A percentile compares a stretch with the other conserved stretches of the same genome.
Evolutionary conservation across 306 rosid genomes (phyloP).

Genomic region (Vicia faba): DNA sequence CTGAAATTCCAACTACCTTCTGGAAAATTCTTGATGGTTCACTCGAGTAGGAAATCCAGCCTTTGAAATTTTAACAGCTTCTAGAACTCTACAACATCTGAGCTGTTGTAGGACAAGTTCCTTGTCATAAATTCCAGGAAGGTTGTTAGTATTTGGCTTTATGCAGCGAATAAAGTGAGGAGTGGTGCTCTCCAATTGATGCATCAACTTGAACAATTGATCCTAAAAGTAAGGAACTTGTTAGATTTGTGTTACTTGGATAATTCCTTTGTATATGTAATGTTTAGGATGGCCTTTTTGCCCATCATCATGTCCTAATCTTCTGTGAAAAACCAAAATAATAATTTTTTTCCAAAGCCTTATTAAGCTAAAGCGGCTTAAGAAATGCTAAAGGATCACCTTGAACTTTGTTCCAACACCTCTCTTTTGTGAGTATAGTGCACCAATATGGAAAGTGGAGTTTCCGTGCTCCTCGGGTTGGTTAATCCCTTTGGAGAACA

Average conservation of each 20-base stretch:
- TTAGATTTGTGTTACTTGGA: slow-evolving; percentile 34
- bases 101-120: slow-evolving; percentile 80
- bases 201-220: slow-evolving; percentile 74
- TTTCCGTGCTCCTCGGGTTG: slow-evolving; percentile 50
- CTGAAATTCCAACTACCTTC: slow-evolving; percentile 52
- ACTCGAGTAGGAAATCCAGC: slow-evolving; percentile 81
- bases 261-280: slow-evolving; percentile 11
- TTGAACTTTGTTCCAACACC: slow-evolving; percentile 64
- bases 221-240: slow-evolving; percentile 49
- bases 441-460: slow-evolving; percentile 40
- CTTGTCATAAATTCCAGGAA: slow-evolving; percentile 67
- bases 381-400: slow-evolving; percentile 53
- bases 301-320: slow-evolving; percentile 31
- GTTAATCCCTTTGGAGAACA: slow-evolving; percentile 58
- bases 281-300: slow-evolving; percentile 23
- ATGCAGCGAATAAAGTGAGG: slow-evolving; percentile 93
- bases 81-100: slow-evolving; percentile 65
- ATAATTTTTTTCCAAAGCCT: slow-evolving; percentile 26
- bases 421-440: slow-evolving; percentile 45
- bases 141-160: slow-evolving; percentile 75
- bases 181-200: slow-evolving; percentile 68
- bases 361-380: slow-evolving; percentile 28
- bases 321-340: slow-evolving; percentile 13
- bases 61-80: slow-evolving; percentile 72
- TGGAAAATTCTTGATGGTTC: slow-evolving; percentile 80